Evolutionary conservation across 2,329 filamentous ascomycete species (phyloP).

Genomic region (Ceratocystis papillata): DNA sequence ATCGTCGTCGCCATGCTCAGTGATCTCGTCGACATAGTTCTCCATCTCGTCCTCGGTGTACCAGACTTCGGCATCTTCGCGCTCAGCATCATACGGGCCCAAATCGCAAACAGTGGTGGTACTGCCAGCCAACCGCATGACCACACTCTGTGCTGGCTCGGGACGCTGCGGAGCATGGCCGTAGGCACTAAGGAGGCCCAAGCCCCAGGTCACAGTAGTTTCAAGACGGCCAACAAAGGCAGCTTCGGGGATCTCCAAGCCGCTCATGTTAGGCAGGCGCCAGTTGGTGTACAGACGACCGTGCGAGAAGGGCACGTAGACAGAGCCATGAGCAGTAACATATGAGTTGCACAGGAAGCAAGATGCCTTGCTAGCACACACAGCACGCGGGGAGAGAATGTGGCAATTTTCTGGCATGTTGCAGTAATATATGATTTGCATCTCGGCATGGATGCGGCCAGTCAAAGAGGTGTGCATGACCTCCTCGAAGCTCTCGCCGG

Average conservation of each 20-base stretch:
- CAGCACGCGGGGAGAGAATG: conserved; percentile 33
- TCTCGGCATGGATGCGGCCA: conserved; percentile 40
- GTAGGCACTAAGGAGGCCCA: conserved; percentile 20
- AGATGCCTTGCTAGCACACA: conserved; percentile 41
- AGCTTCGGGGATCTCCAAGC: conserved; percentile 17
- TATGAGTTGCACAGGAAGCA: conserved; percentile 43
- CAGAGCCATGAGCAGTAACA: conserved; percentile 35
- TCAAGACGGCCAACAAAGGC: conserved; percentile 23
- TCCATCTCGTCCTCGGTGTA: conserved; percentile 12
- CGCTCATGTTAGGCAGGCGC: conserved; percentile 33
- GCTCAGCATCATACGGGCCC: neutral
- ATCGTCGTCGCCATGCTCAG: conserved; percentile 5
- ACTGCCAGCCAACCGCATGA: conserved; percentile 17
- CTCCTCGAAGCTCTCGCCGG: conserved; percentile 21
- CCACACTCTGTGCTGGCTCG: conserved; percentile 23
- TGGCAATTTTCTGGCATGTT: conserved; percentile 29
- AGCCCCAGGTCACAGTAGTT: conserved; percentile 21
- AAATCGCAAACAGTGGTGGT: conserved; percentile 12
- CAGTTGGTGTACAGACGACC: conserved; percentile 38
- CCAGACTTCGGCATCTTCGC: conserved; percentile 11
- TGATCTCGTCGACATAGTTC: conserved; percentile 13
- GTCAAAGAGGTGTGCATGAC: conserved; percentile 25
- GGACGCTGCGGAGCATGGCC: conserved; percentile 20
- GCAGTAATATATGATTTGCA: conserved; percentile 39
- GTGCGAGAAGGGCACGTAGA: conserved; percentile 36